phyloP scores from a whole-genome alignment of 2,329 filamentous ascomycete species.

The Kalmusia sp. region DNA sequence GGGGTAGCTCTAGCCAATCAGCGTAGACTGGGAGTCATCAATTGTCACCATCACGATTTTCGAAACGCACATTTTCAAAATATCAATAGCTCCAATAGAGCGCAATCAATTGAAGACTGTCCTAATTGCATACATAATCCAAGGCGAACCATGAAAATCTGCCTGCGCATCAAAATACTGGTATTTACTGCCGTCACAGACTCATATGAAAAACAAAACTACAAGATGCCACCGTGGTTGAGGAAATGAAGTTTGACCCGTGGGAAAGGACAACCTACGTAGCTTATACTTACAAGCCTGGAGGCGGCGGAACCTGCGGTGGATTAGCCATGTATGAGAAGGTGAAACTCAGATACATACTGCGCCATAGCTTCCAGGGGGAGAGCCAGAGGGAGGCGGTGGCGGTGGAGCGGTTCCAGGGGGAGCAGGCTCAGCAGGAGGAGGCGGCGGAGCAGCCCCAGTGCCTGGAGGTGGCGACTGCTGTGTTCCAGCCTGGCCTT shows the following conservation, averaged over 20 bases:
- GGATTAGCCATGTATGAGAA: not conserved
- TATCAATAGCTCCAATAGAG: too few relatives aligned
- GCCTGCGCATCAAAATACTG: slow-evolving; percentile 14
- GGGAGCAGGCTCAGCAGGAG: slow-evolving; percentile 37
- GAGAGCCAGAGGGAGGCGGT: slow-evolving; percentile 42
- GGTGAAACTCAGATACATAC: slow-evolving; percentile 24
- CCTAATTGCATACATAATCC: not conserved
- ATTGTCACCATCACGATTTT: not conserved
- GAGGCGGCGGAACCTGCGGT: slow-evolving; percentile 38
- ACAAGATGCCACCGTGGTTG: not conserved
- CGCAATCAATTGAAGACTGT: not conserved
- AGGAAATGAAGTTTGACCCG: not conserved
- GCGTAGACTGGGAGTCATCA: slow-evolving; percentile 18
- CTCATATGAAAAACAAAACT: not conserved
- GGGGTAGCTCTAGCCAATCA: slow-evolving; percentile 36
- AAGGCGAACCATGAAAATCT: not conserved
- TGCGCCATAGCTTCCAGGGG: slow-evolving; percentile 41
- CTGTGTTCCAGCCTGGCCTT: slow-evolving; percentile 28
- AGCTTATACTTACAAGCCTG: slow-evolving; percentile 36
- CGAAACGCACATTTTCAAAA: not conserved
- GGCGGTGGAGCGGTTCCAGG: slow-evolving; percentile 38
- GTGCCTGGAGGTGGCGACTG: slow-evolving; percentile 38
- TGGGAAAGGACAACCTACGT: not conserved
- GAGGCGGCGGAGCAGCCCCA: slow-evolving; percentile 38
- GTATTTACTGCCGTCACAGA: slow-evolving; percentile 15